A percentile compares a stretch with the other conserved stretches of the same genome.
phyloP scores from a whole-genome alignment of 2,329 filamentous ascomycete genomes.

The Colletotrichum sp. region DNA sequence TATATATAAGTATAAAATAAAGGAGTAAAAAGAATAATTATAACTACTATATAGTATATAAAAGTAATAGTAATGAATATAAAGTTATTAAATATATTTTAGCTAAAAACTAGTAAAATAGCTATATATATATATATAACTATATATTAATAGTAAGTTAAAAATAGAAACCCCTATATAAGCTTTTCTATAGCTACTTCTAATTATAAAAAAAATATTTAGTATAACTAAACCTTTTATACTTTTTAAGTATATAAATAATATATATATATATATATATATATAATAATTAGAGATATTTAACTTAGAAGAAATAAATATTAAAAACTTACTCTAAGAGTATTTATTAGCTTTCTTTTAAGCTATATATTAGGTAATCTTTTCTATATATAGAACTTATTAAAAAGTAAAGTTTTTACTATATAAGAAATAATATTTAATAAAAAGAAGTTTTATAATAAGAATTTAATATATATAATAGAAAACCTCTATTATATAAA shows the following conservation, averaged over 20 bases:
- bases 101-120: not conserved
- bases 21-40: not conserved
- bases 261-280: no score
- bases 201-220: not conserved
- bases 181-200: not conserved
- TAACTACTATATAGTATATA: not conserved
- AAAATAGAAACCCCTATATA: not conserved
- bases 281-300: no score
- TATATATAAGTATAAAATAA: not conserved
- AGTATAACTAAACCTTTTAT: no score
- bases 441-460: not conserved
- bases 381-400: no score
- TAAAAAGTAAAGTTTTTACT: not conserved
- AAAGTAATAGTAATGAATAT: not conserved
- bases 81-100: not conserved
- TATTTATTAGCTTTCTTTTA: no score
- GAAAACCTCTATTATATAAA: not conserved
- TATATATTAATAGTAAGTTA: not conserved
- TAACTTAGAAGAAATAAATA: no score
- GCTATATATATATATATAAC: not conserved
- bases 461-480: not conserved
- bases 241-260: no score
- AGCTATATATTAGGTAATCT: no score
- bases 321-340: accelerated
- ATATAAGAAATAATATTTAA: not conserved